Percentiles rank a stretch among this genome's conserved stretches.
These are phyloP conservation scores for Aplosporella prunicola DNA, from an alignment of 2,329 filamentous ascomycete species.

Conservation along the genomic window DNA sequence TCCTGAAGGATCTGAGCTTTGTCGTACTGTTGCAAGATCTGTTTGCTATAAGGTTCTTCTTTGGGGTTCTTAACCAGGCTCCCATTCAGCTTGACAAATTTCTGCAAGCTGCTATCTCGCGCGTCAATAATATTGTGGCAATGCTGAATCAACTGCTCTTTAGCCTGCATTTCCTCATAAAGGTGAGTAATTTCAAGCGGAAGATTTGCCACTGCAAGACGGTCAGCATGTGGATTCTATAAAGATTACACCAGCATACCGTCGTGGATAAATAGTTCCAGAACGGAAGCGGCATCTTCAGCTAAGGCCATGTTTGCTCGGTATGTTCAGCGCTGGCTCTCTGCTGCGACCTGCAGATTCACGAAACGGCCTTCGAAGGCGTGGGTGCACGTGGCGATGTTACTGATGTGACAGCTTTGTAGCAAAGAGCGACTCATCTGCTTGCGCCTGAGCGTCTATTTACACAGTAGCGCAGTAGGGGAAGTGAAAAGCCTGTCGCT, in stretches of 20 bases:
- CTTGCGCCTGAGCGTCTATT: no score
- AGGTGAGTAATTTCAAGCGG: conserved; percentile 76
- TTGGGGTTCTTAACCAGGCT: conserved; percentile 66
- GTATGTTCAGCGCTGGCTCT: no score
- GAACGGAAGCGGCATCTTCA: conserved; percentile 58
- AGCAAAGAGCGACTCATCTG: no score
- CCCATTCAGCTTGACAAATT: conserved; percentile 69
- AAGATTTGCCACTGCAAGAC: conserved; percentile 55
- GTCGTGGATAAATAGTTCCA: conserved; percentile 70
- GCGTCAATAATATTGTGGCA: conserved; percentile 60
- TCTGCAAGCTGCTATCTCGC: conserved; percentile 66
- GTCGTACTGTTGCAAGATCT: conserved; percentile 58
- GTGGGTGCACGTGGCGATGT: no score
- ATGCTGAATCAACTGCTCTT: conserved; percentile 63
- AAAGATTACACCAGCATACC: conserved; percentile 29
- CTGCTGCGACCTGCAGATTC: no score
- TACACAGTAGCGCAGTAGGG: no score
- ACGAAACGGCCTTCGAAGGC: no score
- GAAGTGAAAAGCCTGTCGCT: no score
- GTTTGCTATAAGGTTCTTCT: conserved; percentile 57
- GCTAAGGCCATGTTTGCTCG: conserved; percentile 29
- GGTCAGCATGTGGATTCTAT: background rate
- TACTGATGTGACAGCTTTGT: no score
- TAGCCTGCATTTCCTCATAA: conserved; percentile 73
- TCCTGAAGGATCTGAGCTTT: conserved; percentile 61